phyloP scores from a whole-genome alignment of 768 basidiomycete species.

The Symmetrospora coprosmae region DNA sequence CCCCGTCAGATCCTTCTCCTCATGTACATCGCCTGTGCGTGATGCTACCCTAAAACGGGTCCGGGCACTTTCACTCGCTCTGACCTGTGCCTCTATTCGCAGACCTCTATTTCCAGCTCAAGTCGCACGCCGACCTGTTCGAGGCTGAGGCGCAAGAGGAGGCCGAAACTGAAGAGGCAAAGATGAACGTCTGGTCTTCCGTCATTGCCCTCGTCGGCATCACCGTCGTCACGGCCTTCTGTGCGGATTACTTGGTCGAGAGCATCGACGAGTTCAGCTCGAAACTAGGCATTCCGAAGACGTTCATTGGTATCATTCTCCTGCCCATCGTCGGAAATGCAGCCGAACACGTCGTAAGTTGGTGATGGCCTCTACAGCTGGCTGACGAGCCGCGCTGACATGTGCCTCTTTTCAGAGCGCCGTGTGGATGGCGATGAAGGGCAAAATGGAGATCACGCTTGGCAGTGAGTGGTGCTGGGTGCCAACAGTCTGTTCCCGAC shows the following conservation, averaged over 20 bases:
- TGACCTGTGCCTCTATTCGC: conserved; percentile 30
- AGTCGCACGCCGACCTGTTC: conserved; percentile 57
- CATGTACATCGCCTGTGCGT: conserved; percentile 44
- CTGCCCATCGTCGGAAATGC: conserved; percentile 15
- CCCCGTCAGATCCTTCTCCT: conserved; percentile 43
- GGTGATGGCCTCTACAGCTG: neutral
- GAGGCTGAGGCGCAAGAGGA: conserved; percentile 42
- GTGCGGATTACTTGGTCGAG: conserved; percentile 75
- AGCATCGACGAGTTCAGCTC: conserved; percentile 83
- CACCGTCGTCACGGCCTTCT: conserved; percentile 71
- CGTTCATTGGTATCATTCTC: conserved; percentile 32
- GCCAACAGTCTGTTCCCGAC: neutral
- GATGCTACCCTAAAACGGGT: neutral
- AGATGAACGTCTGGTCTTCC: conserved; percentile 62
- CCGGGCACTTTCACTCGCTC: neutral
- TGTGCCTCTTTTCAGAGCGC: too few relatives aligned
- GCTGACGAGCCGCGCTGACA: neutral
- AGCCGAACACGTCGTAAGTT: conserved; percentile 52
- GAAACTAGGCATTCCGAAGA: conserved; percentile 63
- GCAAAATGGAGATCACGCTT: conserved; percentile 59
- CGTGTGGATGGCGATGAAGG: conserved; percentile 76
- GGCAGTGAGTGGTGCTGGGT: conserved; percentile 51
- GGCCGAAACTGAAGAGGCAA: conserved; percentile 41
- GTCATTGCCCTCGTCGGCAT: conserved; percentile 50
- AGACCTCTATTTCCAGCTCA: conserved; percentile 68